Base-by-base conservation (phyloP, 2,329 filamentous ascomycete genomes). In the Nemania serpens region DNA sequence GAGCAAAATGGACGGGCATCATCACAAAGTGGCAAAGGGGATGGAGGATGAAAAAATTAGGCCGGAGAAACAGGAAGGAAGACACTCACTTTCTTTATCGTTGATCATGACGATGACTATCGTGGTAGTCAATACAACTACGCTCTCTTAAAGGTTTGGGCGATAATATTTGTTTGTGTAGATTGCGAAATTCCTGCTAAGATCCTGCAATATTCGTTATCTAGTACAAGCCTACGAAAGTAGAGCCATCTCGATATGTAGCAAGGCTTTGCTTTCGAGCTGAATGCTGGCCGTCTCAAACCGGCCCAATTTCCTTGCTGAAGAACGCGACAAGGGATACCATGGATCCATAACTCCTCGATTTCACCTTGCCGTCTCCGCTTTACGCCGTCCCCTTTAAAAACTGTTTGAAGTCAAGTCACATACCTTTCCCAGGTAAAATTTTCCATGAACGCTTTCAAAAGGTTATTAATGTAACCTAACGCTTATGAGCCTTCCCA, bases 41-140 rank as follows among this genome's bases (percentile, higher is more conserved):
- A 57, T 33, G 56, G 34, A 42, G 43, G 46, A 34, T 39, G 29
- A 22, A 7, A 39, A 33, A 17, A 34, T 34, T 17, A 17, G n/a
- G 29, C 7, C 15, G 37, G 46, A 34, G 41, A 46, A 55, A 37
- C 10, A 18, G 37, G 55, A 58, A 37, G 51, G 29, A 37, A 29
- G 58, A 53, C 53, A 60, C 56, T 65, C 54, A 58, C 63, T 60
- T 43, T 63, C 60, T 52, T 22, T 65, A 57, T 62, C 63, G 48
- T 52, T 65, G 22, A 62, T 51, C 54, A 53, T 65, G 63, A 63
- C 63, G 59, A 63, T 65, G 15, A 65, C 59, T 29, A 63, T 65
- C 63, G 59, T 65, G 63, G 54, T 56, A 52, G 17, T 60, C 51
- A 65, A 65, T 62, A 48, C 53, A 58, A 20, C 45, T 34, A 52